Percentiles rank a stretch among this genome's conserved stretches.
Conservation (phyloP, 2,329 filamentous ascomycete genomes). For the Trichoderma asperellum region DNA sequence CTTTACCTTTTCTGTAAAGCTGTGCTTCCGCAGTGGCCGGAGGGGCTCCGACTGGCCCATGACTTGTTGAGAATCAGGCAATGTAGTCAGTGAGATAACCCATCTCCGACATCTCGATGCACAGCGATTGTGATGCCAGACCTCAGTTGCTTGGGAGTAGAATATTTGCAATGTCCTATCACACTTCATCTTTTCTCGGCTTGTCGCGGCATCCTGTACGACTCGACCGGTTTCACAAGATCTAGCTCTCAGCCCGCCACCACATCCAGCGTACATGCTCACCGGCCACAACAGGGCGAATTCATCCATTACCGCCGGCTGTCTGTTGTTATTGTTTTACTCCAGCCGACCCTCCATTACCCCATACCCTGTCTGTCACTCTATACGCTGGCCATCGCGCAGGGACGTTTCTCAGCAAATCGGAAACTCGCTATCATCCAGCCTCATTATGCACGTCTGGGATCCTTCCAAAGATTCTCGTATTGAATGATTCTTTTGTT, state of each 20-base stretch:
- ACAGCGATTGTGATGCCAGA: conserved; percentile 4
- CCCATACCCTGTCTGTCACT: conserved; percentile 1
- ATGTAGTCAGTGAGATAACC: background rate
- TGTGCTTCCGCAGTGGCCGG: conserved; percentile 3
- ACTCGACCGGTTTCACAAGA: conserved; percentile 16
- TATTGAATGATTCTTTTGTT: background rate
- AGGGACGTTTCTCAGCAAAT: background rate
- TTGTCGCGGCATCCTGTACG: conserved; percentile 5
- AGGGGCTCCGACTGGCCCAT: conserved; percentile 22
- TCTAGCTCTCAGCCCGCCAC: conserved; percentile 22
- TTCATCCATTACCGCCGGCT: background rate
- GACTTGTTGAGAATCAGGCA: background rate
- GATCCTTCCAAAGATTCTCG: conserved; percentile 13
- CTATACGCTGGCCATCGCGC: conserved; percentile 1
- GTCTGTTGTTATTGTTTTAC: background rate
- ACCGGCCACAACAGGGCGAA: conserved; percentile 6
- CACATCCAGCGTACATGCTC: conserved; percentile 11
- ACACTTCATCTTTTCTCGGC: background rate
- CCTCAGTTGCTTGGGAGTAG: background rate
- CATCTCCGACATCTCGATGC: conserved; percentile 3
- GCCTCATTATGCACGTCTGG: conserved; percentile 18
- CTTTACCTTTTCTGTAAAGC: conserved; percentile 13
- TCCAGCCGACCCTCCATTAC: conserved; percentile 20
- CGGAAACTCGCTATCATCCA: background rate
- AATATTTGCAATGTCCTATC: background rate